Evolutionary conservation across 2,329 filamentous ascomycete genomes (phyloP).

Genomic region (Aspergillus fischeri): DNA sequence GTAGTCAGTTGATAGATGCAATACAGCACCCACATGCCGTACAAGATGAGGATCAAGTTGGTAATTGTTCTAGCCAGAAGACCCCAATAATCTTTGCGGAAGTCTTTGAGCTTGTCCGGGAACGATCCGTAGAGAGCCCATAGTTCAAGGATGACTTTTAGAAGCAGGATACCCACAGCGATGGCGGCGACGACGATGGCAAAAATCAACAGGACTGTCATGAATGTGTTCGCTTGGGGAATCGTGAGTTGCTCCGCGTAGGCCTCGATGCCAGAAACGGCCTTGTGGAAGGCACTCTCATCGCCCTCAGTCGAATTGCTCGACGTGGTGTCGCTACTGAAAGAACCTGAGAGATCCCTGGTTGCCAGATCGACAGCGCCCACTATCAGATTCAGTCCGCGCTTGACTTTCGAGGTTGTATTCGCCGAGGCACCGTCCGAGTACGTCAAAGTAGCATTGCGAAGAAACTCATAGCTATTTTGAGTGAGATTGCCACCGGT

Average conservation of each 20-base stretch:
- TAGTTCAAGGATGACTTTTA: slow-evolving; percentile 85
- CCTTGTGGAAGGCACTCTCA: slow-evolving; percentile 45
- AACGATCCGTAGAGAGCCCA: slow-evolving; percentile 91
- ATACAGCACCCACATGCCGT: slow-evolving; percentile 92
- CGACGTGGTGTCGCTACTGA: slow-evolving; percentile 39
- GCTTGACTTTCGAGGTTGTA: slow-evolving; percentile 48
- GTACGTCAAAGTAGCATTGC: slow-evolving; percentile 72
- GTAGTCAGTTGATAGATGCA: slow-evolving; percentile 93
- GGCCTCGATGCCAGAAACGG: slow-evolving; percentile 72
- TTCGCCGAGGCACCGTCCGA: slow-evolving; percentile 54
- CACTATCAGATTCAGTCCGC: slow-evolving; percentile 48
- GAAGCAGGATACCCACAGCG: slow-evolving; percentile 76
- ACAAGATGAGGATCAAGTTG: slow-evolving; percentile 82
- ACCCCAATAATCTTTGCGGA: slow-evolving; percentile 96
- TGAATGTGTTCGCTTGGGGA: slow-evolving; percentile 87
- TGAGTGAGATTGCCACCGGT: slow-evolving; percentile 85
- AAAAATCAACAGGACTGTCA: slow-evolving; percentile 87
- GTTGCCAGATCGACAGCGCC: slow-evolving; percentile 46
- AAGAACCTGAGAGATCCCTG: slow-evolving; percentile 46
- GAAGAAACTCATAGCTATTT: slow-evolving; percentile 71
- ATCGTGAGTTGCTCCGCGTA: slow-evolving; percentile 82
- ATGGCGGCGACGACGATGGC: slow-evolving; percentile 82
- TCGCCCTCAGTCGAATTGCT: slow-evolving; percentile 22
- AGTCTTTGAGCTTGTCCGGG: slow-evolving; percentile 71
- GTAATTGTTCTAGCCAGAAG: slow-evolving; percentile 85